phyloP scores from a whole-genome alignment of 192 early-diverging fungal genomes.

The Gryganskiella cystojenkinii region DNA sequence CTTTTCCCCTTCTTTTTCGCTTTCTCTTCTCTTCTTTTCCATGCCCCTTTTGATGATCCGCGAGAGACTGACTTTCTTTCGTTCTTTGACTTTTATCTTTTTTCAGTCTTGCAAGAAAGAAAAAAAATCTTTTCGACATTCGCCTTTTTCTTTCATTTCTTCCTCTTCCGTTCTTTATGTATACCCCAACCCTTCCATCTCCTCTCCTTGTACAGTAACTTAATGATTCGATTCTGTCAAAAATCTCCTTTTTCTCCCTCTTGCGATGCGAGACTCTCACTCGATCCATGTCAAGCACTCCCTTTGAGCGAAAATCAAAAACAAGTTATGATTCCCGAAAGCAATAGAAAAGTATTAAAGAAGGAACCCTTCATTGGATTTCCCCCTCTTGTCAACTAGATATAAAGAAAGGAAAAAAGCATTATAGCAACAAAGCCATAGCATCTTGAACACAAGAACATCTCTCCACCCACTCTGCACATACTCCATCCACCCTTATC shows the following conservation, averaged over 20 bases:
- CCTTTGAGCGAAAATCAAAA: not conserved
- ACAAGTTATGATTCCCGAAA: not conserved
- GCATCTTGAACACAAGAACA: not conserved
- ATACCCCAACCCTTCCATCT: not conserved
- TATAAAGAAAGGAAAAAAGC: not conserved
- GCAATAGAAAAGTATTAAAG: not conserved
- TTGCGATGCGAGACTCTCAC: no score
- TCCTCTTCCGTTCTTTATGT: not conserved
- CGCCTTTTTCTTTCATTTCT: not conserved
- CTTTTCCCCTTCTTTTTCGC: conserved; percentile 5
- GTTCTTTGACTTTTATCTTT: not conserved
- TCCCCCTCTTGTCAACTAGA: not conserved
- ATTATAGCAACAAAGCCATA: not conserved
- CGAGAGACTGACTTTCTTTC: not conserved
- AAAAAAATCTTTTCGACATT: conserved; percentile 4
- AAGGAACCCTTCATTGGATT: no score
- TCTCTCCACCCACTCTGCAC: no score
- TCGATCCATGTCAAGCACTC: no score
- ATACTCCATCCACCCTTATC: no score
- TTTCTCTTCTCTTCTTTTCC: not conserved
- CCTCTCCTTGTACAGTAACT: conserved; percentile 24
- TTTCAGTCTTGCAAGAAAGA: no score
- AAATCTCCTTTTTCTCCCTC: not conserved
- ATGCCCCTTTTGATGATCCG: no score
- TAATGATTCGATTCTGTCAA: conserved; percentile 32